A percentile compares a stretch with the other conserved stretches of the same genome.
These are phyloP conservation scores for Thalassia testudinum DNA, from an alignment of 116 monocot species.

Conservation along the genomic window DNA sequence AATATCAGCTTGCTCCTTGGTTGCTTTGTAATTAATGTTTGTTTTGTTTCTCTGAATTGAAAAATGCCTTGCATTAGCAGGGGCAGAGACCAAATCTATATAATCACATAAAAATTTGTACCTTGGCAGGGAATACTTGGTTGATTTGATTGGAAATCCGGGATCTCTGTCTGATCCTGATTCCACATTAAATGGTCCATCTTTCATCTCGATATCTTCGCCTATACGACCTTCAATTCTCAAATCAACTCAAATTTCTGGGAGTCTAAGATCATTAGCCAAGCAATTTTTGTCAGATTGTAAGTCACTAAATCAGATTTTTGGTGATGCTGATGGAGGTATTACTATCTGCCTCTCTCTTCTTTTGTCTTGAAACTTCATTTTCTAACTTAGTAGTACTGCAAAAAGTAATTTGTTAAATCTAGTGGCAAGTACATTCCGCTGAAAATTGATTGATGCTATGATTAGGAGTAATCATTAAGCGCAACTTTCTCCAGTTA, in stretches of 20 bases:
- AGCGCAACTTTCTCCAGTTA: no score
- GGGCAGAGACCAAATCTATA: no score
- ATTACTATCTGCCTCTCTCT: not conserved
- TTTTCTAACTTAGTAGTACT: not conserved
- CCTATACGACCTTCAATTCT: conserved; percentile 67
- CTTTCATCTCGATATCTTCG: conserved; percentile 63
- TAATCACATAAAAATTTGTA: no score
- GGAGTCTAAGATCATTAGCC: conserved; percentile 61
- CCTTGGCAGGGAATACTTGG: conserved; percentile 66
- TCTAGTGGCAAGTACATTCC: no score
- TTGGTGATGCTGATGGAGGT: conserved; percentile 52
- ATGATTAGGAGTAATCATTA: no score
- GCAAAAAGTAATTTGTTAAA: not conserved
- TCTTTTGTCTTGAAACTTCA: not conserved
- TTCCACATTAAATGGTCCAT: conserved; percentile 76
- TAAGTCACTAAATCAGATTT: conserved; percentile 72
- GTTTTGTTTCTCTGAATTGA: no score
- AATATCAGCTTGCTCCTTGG: no score
- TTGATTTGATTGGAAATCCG: conserved; percentile 77
- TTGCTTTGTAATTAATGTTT: no score
- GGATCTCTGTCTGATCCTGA: conserved; percentile 63
- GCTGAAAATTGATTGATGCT: no score
- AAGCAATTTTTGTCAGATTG: conserved; percentile 85
- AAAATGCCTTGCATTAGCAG: no score
- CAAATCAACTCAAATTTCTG: conserved; percentile 25